Conservation (phyloP, 2,329 filamentous ascomycete genomes). For the Penicillium expansum region DNA sequence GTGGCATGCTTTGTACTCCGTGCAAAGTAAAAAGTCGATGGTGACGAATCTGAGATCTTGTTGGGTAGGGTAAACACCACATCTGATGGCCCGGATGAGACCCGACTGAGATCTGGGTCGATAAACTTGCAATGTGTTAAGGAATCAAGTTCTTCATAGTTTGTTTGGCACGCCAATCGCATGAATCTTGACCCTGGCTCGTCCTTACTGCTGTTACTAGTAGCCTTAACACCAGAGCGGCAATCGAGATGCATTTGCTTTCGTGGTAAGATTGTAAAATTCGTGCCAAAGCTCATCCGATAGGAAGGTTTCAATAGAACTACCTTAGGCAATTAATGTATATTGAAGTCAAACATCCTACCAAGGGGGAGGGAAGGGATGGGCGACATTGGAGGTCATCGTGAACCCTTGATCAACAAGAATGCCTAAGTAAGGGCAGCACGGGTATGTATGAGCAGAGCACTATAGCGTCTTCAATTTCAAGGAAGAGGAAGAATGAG, state of each 20-base stretch:
- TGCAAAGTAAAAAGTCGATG: conserved; percentile 10
- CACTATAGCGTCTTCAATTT: not conserved
- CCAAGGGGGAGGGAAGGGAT: conserved; percentile 26
- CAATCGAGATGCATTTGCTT: not conserved
- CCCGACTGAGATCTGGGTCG: not conserved
- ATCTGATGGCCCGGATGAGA: not conserved
- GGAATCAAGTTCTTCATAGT: not conserved
- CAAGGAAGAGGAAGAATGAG: conserved; percentile 1
- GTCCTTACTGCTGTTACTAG: not conserved
- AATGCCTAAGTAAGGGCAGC: conserved; percentile 25
- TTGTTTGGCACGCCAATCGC: not conserved
- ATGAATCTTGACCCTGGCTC: not conserved
- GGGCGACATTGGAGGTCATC: conserved; percentile 26
- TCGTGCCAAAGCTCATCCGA: not conserved
- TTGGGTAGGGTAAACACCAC: not conserved
- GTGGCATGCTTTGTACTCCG: not conserved
- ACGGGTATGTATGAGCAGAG: conserved; percentile 12
- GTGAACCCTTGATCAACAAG: conserved; percentile 25
- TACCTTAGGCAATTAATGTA: conserved; percentile 13
- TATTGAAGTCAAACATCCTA: conserved; percentile 18
- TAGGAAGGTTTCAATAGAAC: conserved; percentile 9
- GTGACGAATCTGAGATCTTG: conserved; percentile 11
- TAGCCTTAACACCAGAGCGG: not conserved
- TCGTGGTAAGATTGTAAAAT: not conserved
- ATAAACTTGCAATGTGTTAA: not conserved